phyloP scores from a whole-genome alignment of 495 filamentous ascomycete species.

The Tuber magnatum region DNA sequence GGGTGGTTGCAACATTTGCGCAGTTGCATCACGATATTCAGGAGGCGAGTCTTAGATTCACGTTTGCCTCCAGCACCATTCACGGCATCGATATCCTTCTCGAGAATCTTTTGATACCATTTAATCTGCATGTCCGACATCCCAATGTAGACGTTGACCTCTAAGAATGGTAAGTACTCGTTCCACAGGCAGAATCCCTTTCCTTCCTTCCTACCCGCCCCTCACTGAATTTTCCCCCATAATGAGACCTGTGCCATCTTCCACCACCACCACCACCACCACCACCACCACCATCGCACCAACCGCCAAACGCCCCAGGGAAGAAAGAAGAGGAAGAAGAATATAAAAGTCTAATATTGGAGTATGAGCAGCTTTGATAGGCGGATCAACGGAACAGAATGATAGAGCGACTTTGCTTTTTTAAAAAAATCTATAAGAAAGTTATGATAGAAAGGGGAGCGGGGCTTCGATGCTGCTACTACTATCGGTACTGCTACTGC shows the following conservation, averaged over 20 bases:
- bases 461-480: neutral
- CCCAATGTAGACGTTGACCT: conserved; percentile 92
- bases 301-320: neutral
- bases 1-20: conserved; percentile 99
- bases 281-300: neutral
- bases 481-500: neutral
- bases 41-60: conserved; percentile 96
- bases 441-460: neutral
- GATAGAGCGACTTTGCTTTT: neutral
- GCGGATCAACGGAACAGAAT: neutral
- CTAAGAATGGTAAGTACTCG: conserved; percentile 41
- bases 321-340: neutral
- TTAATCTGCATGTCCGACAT: conserved; percentile 99
- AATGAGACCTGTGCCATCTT: neutral
- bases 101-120: conserved; percentile 98
- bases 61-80: conserved; percentile 94
- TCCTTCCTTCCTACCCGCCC: neutral
- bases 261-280: neutral
- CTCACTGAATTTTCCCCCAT: neutral
- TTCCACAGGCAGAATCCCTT: neutral
- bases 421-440: neutral
- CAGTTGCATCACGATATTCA: conserved; percentile 99
- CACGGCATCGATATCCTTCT: conserved; percentile 98
- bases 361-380: neutral
- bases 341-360: neutral